Conservation (phyloP, 192 early-diverging fungal genomes). For the Rhizophagus sp. region DNA sequence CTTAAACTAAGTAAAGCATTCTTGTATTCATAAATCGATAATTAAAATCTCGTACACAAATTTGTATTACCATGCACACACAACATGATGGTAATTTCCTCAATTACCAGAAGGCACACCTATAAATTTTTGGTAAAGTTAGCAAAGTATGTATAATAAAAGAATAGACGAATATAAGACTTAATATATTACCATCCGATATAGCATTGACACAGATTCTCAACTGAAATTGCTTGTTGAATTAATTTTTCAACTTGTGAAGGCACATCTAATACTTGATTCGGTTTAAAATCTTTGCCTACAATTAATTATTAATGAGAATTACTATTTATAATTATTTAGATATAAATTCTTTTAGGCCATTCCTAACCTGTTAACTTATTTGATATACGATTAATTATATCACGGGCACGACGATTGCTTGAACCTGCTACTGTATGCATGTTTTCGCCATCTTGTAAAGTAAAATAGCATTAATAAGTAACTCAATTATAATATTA, state of each 20-base stretch:
- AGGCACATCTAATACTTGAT: conserved; percentile 73
- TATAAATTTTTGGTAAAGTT: background rate
- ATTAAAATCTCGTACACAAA: too few species aligned
- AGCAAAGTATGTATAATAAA: background rate
- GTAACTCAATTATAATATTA: background rate
- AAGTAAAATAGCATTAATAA: conserved; percentile 12
- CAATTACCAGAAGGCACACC: background rate
- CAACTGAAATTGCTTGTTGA: conserved; percentile 82
- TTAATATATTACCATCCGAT: conserved; percentile 54
- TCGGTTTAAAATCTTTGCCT: conserved; percentile 85
- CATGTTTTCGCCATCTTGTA: conserved; percentile 48
- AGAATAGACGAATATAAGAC: background rate
- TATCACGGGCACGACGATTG: conserved; percentile 78
- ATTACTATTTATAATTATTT: background rate
- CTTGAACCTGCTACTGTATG: conserved; percentile 51
- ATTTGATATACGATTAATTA: conserved; percentile 88
- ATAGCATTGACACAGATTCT: conserved; percentile 85
- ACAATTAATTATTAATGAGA: background rate
- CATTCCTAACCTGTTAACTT: conserved; percentile 73
- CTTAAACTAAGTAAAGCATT: too few species aligned
- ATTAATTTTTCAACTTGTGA: conserved; percentile 90
- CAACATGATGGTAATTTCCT: too few species aligned
- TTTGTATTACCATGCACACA: too few species aligned
- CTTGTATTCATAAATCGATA: too few species aligned
- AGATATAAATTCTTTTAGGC: background rate